Percentiles rank a stretch among this genome's conserved stretches.
Conservation (phyloP, 306 rosid genomes). For the Dalbergia cochinchinensis region DNA sequence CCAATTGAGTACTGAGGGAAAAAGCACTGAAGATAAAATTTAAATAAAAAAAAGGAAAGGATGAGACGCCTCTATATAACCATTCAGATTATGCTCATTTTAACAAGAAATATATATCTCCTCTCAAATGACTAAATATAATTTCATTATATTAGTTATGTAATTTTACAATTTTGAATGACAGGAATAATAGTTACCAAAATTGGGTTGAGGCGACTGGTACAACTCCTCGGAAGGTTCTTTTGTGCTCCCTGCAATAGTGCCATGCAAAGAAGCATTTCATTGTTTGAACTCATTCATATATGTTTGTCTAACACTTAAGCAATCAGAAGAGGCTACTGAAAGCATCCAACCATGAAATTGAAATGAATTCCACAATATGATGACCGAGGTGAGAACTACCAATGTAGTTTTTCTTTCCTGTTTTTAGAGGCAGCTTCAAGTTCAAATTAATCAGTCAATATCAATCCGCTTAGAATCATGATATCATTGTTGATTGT, state of each 20-base stretch:
- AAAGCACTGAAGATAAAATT: constrained; percentile 66
- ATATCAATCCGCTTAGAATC: not conserved
- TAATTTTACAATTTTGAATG: constrained; percentile 28
- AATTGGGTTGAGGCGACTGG: constrained; percentile 69
- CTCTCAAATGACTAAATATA: not conserved
- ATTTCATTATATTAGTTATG: not conserved
- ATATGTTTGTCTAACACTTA: constrained; percentile 30
- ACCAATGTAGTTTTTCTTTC: constrained; percentile 1
- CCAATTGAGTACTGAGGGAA: constrained; percentile 81
- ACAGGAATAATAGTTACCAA: constrained; percentile 52
- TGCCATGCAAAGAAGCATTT: constrained; percentile 42
- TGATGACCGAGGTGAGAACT: constrained; percentile 20
- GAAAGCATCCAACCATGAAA: constrained; percentile 33
- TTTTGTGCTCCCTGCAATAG: constrained; percentile 60
- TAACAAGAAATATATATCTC: constrained; percentile 30
- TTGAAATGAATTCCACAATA: constrained; percentile 27
- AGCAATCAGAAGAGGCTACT: constrained; percentile 10
- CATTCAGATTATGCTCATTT: constrained; percentile 10
- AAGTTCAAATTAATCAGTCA: not conserved
- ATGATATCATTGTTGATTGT: constrained; percentile 1
- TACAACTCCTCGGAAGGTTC: constrained; percentile 72
- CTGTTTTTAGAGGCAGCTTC: not conserved
- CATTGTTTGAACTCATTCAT: constrained; percentile 12
- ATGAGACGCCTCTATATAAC: constrained; percentile 35
- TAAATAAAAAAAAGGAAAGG: not conserved